A percentile compares a stretch with the other conserved stretches of the same genome.
phyloP scores from a whole-genome alignment of 331 rosid species.

The Malus hybrid region DNA sequence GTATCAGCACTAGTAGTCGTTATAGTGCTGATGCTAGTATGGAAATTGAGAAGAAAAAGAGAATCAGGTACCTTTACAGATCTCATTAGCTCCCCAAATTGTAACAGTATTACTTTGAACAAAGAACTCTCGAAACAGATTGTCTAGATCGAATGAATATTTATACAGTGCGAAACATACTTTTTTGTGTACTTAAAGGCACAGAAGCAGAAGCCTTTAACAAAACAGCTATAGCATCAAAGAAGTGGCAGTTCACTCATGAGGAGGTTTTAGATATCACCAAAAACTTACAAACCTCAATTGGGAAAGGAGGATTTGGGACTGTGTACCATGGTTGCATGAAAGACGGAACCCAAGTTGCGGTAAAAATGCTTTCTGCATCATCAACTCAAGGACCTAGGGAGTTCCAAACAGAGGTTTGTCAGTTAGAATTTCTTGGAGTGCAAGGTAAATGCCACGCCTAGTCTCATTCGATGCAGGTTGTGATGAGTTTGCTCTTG shows the following conservation, averaged over 20 bases:
- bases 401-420: constrained; percentile 35
- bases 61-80: constrained; percentile 29
- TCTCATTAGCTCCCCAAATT: too few relatives aligned
- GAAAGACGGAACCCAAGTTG: constrained; percentile 56
- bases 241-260: constrained; percentile 45
- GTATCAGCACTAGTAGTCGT: constrained; percentile 29
- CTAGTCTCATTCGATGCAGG: neutral
- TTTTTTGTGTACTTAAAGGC: constrained; percentile 7
- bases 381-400: constrained; percentile 69
- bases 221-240: constrained; percentile 36
- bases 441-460: neutral
- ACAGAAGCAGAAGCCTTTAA: constrained; percentile 17
- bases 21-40: constrained; percentile 15
- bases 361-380: constrained; percentile 62
- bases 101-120: too few relatives aligned
- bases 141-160: too few relatives aligned
- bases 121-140: too few relatives aligned
- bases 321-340: constrained; percentile 43
- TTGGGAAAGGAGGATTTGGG: constrained; percentile 84
- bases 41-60: constrained; percentile 31
- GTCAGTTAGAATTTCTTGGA: neutral
- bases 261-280: constrained; percentile 50
- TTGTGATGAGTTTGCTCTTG: neutral
- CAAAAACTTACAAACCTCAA: constrained; percentile 32
- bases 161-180: too few relatives aligned